Percentiles rank a stretch among this genome's conserved stretches.
phyloP scores from a whole-genome alignment of 495 filamentous ascomycete genomes.

The Talaromyces liani region DNA sequence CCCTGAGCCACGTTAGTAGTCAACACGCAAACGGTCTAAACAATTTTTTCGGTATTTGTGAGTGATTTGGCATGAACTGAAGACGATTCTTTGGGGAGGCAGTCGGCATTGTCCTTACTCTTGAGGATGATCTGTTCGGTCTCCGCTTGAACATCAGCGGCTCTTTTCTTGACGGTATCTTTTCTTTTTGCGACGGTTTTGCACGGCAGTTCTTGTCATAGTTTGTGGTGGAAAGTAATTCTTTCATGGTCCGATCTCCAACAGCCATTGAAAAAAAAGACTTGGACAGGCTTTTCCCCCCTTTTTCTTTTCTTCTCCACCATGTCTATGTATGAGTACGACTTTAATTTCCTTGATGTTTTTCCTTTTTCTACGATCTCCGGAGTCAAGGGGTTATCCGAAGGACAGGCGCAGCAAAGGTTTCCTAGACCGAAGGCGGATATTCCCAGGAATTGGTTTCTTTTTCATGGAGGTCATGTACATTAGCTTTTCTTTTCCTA shows the following conservation, averaged over 20 bases:
- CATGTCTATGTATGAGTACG: slow-evolving; percentile 3
- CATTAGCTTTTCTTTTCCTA: slow-evolving; percentile 3
- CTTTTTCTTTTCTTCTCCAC: not conserved
- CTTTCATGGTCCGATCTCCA: not conserved
- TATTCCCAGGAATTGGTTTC: not conserved
- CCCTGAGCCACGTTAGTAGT: not conserved
- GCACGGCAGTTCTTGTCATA: not conserved
- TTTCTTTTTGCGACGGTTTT: not conserved
- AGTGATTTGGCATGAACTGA: not conserved
- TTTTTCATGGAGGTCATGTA: slow-evolving; percentile 5
- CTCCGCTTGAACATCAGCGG: not conserved
- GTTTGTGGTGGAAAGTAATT: not conserved
- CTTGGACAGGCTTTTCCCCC: not conserved
- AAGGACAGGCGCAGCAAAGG: not conserved
- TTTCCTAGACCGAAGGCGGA: not conserved
- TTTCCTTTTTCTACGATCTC: not conserved
- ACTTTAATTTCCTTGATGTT: not conserved
- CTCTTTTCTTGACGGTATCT: not conserved
- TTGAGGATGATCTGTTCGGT: not conserved
- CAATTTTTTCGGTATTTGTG: not conserved
- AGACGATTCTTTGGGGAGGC: not conserved
- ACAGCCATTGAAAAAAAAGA: not conserved
- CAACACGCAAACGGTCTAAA: not conserved
- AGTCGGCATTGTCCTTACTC: not conserved
- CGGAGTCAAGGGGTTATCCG: slow-evolving; percentile 5